These are phyloP conservation scores for Butyriboletus loyo DNA, from an alignment of 768 basidiomycete genomes.

Conservation along the genomic window DNA sequence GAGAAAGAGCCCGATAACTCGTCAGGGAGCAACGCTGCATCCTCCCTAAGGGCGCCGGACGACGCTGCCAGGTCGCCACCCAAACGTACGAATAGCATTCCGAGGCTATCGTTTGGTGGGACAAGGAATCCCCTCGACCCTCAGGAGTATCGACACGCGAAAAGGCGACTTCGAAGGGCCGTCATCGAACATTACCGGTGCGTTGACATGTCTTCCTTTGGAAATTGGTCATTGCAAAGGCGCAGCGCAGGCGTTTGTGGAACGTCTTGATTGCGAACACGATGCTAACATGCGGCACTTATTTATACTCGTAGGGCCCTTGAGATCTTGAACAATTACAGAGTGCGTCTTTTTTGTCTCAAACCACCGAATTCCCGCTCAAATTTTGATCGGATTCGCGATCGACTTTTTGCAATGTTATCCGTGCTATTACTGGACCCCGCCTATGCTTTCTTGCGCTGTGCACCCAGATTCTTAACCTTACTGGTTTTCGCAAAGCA, in stretches of 20 bases:
- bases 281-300: conserved; percentile 3
- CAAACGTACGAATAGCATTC: conserved; percentile 1
- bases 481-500: conserved; percentile 85
- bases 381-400: not conserved
- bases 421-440: not conserved
- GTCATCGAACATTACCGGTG: conserved; percentile 79
- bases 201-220: not conserved
- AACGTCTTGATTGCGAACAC: not conserved
- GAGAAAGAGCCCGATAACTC: not conserved
- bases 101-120: not conserved
- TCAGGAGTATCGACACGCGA: conserved; percentile 77
- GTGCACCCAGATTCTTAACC: conserved; percentile 67
- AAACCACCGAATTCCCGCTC: not conserved
- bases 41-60: not conserved
- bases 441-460: not conserved
- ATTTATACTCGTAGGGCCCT: conserved; percentile 48
- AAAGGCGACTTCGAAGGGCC: conserved; percentile 80
- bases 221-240: not conserved
- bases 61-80: not conserved
- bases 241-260: not conserved
- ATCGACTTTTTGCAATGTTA: not conserved
- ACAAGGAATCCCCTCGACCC: conserved; percentile 46
- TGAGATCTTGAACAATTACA: conserved; percentile 86
- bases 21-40: not conserved
- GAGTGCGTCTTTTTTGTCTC: conserved; percentile 41